Percentiles rank a stretch among this genome's conserved stretches.
These are phyloP conservation scores for Rutidosis leptorrhynchoides DNA, from an alignment of 129 eudicot genomes.

Conservation along the genomic window DNA sequence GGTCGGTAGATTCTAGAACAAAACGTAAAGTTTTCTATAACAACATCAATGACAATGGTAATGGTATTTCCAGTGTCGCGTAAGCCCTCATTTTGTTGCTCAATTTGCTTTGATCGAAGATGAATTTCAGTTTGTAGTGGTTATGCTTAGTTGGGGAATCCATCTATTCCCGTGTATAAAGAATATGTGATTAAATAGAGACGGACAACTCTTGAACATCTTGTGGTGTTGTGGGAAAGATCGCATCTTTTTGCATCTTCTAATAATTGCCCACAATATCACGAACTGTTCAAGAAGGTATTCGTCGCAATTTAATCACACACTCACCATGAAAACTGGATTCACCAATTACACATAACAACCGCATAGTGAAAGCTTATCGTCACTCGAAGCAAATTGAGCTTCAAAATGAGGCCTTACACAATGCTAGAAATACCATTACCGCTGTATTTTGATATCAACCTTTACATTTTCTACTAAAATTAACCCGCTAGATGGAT, in stretches of 20 bases:
- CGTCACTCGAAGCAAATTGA: conserved; percentile 38
- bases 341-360: conserved; percentile 21
- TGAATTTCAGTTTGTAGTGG: conserved; percentile 21
- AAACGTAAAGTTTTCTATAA: conserved; percentile 51
- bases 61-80: conserved; percentile 54
- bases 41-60: conserved; percentile 43
- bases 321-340: conserved; percentile 11
- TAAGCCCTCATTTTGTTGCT: conserved; percentile 53
- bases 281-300: conserved; percentile 35
- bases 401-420: conserved; percentile 50
- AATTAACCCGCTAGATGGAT: conserved; percentile 57
- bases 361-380: conserved; percentile 14
- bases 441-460: conserved; percentile 47
- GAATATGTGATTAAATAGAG: conserved; percentile 11
- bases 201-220: conserved; percentile 37
- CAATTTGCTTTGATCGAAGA: conserved; percentile 36
- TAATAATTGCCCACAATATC: conserved; percentile 37
- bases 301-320: conserved; percentile 10
- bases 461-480: conserved; percentile 52
- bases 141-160: conserved; percentile 20
- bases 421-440: conserved; percentile 55
- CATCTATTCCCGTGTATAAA: not conserved
- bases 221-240: conserved; percentile 34
- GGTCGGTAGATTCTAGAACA: conserved; percentile 55
- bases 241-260: conserved; percentile 47